Evolutionary conservation across 306 rosid species (phyloP).

Genomic region (Malus sylvestris): DNA sequence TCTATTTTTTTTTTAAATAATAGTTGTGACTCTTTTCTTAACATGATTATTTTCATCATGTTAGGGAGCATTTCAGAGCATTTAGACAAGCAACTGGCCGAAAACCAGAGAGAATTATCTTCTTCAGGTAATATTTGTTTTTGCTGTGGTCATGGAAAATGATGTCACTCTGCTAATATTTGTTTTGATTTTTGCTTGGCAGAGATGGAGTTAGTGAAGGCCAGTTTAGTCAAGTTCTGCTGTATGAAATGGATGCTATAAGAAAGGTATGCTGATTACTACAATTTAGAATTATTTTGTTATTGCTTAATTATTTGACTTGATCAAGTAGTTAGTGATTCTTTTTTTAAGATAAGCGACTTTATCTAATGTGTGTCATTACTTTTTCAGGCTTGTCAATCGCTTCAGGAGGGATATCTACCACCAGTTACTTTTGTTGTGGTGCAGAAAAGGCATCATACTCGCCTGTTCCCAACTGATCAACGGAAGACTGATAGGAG

Average conservation of each 20-base stretch:
- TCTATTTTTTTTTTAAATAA: too few species aligned
- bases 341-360: background rate
- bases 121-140: conserved; percentile 54
- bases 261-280: conserved; percentile 41
- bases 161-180: background rate
- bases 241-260: conserved; percentile 75
- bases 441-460: conserved; percentile 76
- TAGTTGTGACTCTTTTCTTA: background rate
- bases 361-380: background rate
- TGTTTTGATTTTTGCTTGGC: background rate
- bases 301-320: too few species aligned
- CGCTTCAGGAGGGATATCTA: conserved; percentile 34
- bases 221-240: conserved; percentile 66
- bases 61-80: conserved; percentile 53
- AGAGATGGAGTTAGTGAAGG: conserved; percentile 95
- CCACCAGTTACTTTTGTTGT: conserved; percentile 64
- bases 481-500: conserved; percentile 32
- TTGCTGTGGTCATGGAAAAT: background rate
- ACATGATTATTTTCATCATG: background rate
- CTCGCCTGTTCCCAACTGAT: conserved; percentile 49
- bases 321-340: background rate
- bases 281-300: background rate
- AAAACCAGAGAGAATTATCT: conserved; percentile 58
- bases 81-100: conserved; percentile 19
- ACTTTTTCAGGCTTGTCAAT: conserved; percentile 51